A percentile compares a stretch with the other conserved stretches of the same genome.
These are phyloP conservation scores for Leccinum uliginosum DNA, from an alignment of 768 basidiomycete genomes.

Conservation along the genomic window DNA sequence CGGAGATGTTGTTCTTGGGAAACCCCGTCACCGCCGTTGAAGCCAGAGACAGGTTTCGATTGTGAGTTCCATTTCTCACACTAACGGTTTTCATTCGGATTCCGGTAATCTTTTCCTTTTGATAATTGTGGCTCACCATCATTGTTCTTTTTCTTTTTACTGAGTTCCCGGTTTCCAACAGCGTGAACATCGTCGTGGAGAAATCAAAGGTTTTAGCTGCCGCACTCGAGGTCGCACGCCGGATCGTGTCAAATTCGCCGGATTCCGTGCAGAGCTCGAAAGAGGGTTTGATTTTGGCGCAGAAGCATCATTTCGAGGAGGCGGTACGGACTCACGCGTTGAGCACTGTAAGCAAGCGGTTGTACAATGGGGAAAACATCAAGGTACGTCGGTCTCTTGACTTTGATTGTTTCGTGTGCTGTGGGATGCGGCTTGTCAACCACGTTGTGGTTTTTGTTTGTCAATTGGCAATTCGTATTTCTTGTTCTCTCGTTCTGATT, in stretches of 20 bases:
- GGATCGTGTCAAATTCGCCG: slow-evolving; percentile 64
- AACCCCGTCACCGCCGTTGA: slow-evolving; percentile 62
- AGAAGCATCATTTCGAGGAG: slow-evolving; percentile 49
- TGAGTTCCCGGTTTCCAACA: slow-evolving; percentile 20
- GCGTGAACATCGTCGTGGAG: slow-evolving; percentile 71
- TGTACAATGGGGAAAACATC: slow-evolving; percentile 64
- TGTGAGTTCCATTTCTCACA: slow-evolving; percentile 44
- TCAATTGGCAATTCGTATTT: not conserved
- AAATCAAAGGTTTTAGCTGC: slow-evolving; percentile 46
- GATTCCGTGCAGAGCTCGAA: slow-evolving; percentile 79
- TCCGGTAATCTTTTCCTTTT: slow-evolving; percentile 2
- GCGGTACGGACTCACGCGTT: slow-evolving; percentile 43
- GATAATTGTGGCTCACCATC: slow-evolving; percentile 10
- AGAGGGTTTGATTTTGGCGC: slow-evolving; percentile 54
- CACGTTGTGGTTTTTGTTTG: not conserved
- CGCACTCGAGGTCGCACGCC: slow-evolving; percentile 58
- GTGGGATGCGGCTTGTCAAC: slow-evolving; percentile 1
- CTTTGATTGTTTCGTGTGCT: not conserved
- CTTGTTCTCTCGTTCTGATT: not conserved
- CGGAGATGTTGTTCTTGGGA: slow-evolving; percentile 75
- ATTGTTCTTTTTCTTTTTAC: slow-evolving; percentile 1
- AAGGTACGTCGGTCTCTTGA: slow-evolving; percentile 40
- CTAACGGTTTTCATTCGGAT: not conserved
- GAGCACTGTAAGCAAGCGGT: slow-evolving; percentile 45
- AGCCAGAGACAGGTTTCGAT: slow-evolving; percentile 66